Evolutionary conservation across 495 filamentous ascomycete species (phyloP).

Genomic region (Penicillium ucsense): DNA sequence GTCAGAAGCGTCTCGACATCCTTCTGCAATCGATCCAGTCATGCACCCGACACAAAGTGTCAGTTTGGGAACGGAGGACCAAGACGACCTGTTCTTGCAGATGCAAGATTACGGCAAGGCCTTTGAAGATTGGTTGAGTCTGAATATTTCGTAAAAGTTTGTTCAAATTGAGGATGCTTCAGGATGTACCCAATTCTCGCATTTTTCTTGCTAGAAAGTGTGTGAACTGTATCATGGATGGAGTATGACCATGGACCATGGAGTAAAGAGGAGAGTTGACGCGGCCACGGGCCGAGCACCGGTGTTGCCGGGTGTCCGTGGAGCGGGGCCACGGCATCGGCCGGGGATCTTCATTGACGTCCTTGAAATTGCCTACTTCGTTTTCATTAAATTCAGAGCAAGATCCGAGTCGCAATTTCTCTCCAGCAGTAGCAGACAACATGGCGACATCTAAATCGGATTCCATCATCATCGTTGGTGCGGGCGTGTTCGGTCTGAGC

Average conservation of each 20-base stretch:
- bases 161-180: background rate
- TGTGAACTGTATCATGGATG: no score
- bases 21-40: conserved; percentile 4
- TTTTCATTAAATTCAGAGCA: background rate
- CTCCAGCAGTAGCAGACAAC: background rate
- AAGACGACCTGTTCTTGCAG: conserved; percentile 19
- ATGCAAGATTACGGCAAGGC: conserved; percentile 24
- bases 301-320: no score
- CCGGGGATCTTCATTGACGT: no score
- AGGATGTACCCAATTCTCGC: no score
- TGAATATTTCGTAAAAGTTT: conserved; percentile 8
- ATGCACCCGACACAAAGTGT: conserved; percentile 10
- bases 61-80: conserved; percentile 7
- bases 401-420: background rate
- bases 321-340: no score
- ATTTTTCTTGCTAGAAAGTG: no score
- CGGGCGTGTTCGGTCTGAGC: conserved; percentile 24
- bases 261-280: no score
- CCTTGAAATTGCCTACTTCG: no score
- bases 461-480: conserved; percentile 28
- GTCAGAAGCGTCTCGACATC: conserved; percentile 2
- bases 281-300: no score
- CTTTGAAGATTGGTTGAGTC: conserved; percentile 27
- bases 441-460: conserved; percentile 19
- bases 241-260: no score